Evolutionary conservation across 1,139 yeast species (phyloP).

Genomic region (Trichomonascaceae sp.): DNA sequence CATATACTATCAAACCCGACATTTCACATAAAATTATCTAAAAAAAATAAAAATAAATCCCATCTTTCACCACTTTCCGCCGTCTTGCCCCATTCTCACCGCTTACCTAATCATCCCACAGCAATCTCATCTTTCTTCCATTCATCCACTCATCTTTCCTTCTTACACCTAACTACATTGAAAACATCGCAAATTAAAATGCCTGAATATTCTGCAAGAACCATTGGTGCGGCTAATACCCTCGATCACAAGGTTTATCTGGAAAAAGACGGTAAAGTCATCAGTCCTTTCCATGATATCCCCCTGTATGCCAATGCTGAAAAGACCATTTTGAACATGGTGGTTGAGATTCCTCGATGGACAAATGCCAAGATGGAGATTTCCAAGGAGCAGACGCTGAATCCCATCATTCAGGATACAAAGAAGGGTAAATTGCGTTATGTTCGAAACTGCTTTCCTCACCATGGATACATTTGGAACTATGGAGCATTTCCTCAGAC

Average conservation of each 20-base stretch:
- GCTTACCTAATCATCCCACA: too few relatives aligned
- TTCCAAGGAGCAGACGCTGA: slow-evolving; percentile 61
- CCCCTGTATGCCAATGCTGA: slow-evolving; percentile 63
- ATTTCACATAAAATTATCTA: too few relatives aligned
- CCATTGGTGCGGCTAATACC: slow-evolving; percentile 87
- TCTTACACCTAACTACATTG: not conserved
- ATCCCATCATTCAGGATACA: slow-evolving; percentile 91
- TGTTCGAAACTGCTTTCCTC: slow-evolving; percentile 91
- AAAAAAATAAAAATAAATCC: too few relatives aligned
- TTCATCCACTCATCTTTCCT: too few relatives aligned
- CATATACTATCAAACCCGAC: too few relatives aligned
- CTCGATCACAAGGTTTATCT: slow-evolving; percentile 81
- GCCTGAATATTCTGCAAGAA: slow-evolving; percentile 41
- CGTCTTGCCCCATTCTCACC: too few relatives aligned
- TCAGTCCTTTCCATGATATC: slow-evolving; percentile 77
- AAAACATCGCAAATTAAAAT: not conserved
- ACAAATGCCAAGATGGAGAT: slow-evolving; percentile 91
- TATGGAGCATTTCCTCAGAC: slow-evolving; percentile 99
- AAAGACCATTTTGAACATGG: slow-evolving; percentile 71
- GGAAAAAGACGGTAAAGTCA: slow-evolving; percentile 61
- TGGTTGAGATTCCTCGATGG: slow-evolving; percentile 95
- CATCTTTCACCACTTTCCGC: too few relatives aligned
- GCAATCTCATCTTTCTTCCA: too few relatives aligned
- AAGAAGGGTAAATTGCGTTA: slow-evolving; percentile 82
- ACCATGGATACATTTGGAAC: slow-evolving; percentile 92